phyloP scores from a whole-genome alignment of 352 stramenopile genomes.

The Phytophthora citricola region DNA sequence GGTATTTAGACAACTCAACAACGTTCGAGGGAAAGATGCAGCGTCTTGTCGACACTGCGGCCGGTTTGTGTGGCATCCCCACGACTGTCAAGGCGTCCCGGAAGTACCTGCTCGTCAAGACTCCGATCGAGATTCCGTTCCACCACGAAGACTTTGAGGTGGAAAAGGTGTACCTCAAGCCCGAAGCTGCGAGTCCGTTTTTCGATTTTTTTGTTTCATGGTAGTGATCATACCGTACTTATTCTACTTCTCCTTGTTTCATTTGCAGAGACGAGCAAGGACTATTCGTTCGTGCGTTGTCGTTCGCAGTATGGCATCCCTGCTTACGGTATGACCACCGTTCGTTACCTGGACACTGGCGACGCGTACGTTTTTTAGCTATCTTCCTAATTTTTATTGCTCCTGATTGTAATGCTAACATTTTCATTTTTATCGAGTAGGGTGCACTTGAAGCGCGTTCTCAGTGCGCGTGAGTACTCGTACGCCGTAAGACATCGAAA shows the following conservation, averaged over 20 bases:
- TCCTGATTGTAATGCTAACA: slow-evolving; percentile 5
- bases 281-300: slow-evolving; percentile 88
- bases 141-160: slow-evolving; percentile 89
- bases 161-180: slow-evolving; percentile 87
- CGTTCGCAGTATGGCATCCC: slow-evolving; percentile 86
- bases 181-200: slow-evolving; percentile 59
- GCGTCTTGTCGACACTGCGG: slow-evolving; percentile 81
- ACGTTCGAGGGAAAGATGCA: slow-evolving; percentile 91
- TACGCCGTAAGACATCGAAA: slow-evolving; percentile 83
- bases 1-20: slow-evolving; percentile 75
- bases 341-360: slow-evolving; percentile 79
- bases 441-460: slow-evolving; percentile 85
- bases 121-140: slow-evolving; percentile 66
- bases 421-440: slow-evolving; percentile 30
- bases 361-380: slow-evolving; percentile 63
- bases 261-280: slow-evolving; percentile 71
- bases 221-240: neutral
- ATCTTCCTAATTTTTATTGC: neutral
- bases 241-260: slow-evolving; percentile 4
- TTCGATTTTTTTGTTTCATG: neutral
- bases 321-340: slow-evolving; percentile 88
- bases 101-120: slow-evolving; percentile 75
- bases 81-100: slow-evolving; percentile 79
- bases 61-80: slow-evolving; percentile 73
- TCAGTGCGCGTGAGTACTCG: slow-evolving; percentile 84